A percentile compares a stretch with the other conserved stretches of the same genome.
Evolutionary conservation across 352 stramenopile species (phyloP).

Genomic region (Plasmopara muralis): DNA sequence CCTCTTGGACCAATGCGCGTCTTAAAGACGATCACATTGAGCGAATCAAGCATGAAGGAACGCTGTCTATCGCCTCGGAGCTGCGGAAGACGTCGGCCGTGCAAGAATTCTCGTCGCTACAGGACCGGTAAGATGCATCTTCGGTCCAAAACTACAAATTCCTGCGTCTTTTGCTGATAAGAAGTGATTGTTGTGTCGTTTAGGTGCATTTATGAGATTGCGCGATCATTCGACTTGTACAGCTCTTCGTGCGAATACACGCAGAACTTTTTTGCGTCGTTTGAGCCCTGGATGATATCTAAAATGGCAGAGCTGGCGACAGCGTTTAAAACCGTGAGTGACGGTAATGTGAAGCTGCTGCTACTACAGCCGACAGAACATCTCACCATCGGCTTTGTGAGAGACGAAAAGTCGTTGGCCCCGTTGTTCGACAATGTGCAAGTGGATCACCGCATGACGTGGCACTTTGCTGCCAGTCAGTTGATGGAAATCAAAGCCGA

Average conservation of each 20-base stretch:
- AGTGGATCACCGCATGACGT: conserved; percentile 34
- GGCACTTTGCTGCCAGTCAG: conserved; percentile 25
- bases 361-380: conserved; percentile 49
- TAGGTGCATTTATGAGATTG: conserved; percentile 71
- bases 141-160: neutral
- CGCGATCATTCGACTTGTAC: conserved; percentile 69
- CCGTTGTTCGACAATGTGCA: conserved; percentile 32
- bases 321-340: conserved; percentile 64
- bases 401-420: conserved; percentile 41
- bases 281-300: conserved; percentile 77
- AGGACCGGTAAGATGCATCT: conserved; percentile 38
- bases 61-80: conserved; percentile 51
- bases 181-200: neutral
- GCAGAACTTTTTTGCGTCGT: conserved; percentile 49
- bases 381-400: conserved; percentile 68
- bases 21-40: conserved; percentile 74
- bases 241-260: conserved; percentile 50
- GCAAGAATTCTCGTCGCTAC: conserved; percentile 37
- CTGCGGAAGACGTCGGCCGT: conserved; percentile 38
- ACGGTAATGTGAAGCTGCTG: conserved; percentile 56
- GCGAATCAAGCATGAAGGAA: conserved; percentile 52
- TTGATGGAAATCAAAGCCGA: conserved; percentile 39
- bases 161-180: neutral
- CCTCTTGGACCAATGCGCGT: conserved; percentile 60
- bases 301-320: conserved; percentile 52